phyloP scores from a whole-genome alignment of 2,329 filamentous ascomycete species.

The Trichoderma endophyticum region DNA sequence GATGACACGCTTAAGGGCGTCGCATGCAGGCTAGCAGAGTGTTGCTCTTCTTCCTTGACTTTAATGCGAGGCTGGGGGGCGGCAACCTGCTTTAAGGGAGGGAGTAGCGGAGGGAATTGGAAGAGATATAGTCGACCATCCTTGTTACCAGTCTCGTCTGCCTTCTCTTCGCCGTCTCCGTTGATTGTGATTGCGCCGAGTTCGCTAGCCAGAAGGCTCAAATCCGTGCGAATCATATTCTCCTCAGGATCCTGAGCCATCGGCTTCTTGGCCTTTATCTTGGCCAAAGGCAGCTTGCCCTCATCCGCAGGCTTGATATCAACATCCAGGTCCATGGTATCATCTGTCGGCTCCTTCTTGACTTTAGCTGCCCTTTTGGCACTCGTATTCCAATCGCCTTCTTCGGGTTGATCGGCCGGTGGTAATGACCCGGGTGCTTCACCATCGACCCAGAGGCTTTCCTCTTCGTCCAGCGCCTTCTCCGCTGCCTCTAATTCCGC shows the following conservation, averaged over 20 bases:
- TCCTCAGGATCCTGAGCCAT: constrained; percentile 38
- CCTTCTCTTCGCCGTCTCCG: constrained; percentile 30
- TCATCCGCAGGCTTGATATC: constrained; percentile 27
- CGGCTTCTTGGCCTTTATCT: constrained; percentile 30
- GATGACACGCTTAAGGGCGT: constrained; percentile 20
- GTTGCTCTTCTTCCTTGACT: constrained; percentile 42
- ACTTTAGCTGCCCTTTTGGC: constrained; percentile 37
- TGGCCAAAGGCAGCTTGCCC: constrained; percentile 25
- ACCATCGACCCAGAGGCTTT: constrained; percentile 45
- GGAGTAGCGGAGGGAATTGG: constrained; percentile 61
- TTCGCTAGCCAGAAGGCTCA: constrained; percentile 43
- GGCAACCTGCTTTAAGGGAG: constrained; percentile 44
- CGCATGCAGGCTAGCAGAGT: constrained; percentile 39
- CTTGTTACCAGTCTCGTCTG: constrained; percentile 35
- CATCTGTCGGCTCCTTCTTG: constrained; percentile 44
- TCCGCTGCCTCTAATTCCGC: constrained; percentile 56
- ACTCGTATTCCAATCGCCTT: constrained; percentile 45
- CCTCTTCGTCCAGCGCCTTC: constrained; percentile 41
- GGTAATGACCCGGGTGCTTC: constrained; percentile 30
- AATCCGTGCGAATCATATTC: constrained; percentile 37
- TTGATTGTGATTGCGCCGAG: constrained; percentile 38
- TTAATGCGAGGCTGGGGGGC: constrained; percentile 27
- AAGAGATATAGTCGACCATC: constrained; percentile 62
- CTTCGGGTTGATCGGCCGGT: constrained; percentile 32
- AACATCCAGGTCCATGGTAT: constrained; percentile 42